These are phyloP conservation scores for Tricholoma sp. DNA, from an alignment of 768 basidiomycete genomes.

Conservation along the genomic window DNA sequence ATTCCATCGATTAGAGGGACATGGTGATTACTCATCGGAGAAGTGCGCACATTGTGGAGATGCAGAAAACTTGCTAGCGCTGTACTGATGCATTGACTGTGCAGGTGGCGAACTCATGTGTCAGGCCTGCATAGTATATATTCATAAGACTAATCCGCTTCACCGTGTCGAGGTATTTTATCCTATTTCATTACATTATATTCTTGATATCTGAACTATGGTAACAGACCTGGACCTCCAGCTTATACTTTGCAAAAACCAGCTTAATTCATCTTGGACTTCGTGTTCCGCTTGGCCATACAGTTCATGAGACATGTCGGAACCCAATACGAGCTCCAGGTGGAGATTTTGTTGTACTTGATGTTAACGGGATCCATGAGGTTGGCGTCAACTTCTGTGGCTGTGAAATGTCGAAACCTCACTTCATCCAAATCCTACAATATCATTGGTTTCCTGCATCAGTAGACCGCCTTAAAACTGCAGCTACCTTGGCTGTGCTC, in stretches of 20 bases:
- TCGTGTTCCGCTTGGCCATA: slow-evolving; percentile 12
- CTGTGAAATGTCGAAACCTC: slow-evolving; percentile 5
- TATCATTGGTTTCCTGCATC: slow-evolving; percentile 6
- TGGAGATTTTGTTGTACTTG: slow-evolving; percentile 15
- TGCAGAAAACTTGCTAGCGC: neutral
- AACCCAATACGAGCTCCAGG: neutral
- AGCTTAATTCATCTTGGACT: slow-evolving; percentile 5
- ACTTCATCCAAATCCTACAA: slow-evolving; percentile 7
- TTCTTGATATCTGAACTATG: neutral
- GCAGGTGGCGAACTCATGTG: neutral
- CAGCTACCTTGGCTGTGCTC: slow-evolving; percentile 7
- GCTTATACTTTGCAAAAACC: neutral
- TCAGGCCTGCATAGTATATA: neutral
- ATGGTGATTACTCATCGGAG: neutral
- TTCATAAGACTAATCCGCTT: neutral
- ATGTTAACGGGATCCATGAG: slow-evolving; percentile 16
- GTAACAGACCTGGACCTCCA: neutral
- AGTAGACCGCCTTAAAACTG: slow-evolving; percentile 4
- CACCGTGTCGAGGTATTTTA: neutral
- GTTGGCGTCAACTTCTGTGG: slow-evolving; percentile 16
- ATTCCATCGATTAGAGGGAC: slow-evolving; percentile 1
- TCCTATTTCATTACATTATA: neutral
- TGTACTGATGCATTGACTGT: slow-evolving; percentile 1
- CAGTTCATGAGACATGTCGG: slow-evolving; percentile 4
- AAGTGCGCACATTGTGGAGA: neutral